Conservation (phyloP, 1,139 yeast genomes). For the Nadsonia commutata region DNA sequence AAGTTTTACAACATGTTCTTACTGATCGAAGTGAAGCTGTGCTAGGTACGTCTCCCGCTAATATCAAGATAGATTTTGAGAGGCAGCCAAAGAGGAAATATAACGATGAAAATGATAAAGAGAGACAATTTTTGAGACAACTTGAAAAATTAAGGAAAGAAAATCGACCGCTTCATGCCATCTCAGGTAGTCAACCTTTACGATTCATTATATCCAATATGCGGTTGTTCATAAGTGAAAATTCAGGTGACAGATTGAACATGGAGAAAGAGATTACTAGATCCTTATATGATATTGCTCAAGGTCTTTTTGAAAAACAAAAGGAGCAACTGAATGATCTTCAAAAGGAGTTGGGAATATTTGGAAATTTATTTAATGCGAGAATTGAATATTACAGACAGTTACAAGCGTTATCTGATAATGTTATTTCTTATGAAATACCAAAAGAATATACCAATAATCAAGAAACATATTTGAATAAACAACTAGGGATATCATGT, state of each 20-base stretch:
- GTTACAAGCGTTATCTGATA: slow-evolving; percentile 74
- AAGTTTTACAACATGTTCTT: slow-evolving; percentile 40
- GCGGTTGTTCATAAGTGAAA: background rate
- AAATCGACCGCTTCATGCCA: background rate
- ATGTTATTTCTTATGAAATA: slow-evolving; percentile 32
- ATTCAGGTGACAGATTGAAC: background rate
- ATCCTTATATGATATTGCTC: background rate
- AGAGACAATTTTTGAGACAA: slow-evolving; percentile 1
- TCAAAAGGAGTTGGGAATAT: slow-evolving; percentile 16
- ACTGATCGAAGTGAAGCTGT: slow-evolving; percentile 41
- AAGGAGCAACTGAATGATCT: slow-evolving; percentile 8
- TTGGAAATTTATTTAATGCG: slow-evolving; percentile 58
- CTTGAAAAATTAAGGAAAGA: slow-evolving; percentile 5
- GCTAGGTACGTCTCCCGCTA: slow-evolving; percentile 20
- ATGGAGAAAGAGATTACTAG: background rate
- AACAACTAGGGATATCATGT: slow-evolving; percentile 11
- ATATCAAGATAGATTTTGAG: slow-evolving; percentile 9
- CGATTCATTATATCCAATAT: background rate
- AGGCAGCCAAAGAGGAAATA: slow-evolving; percentile 6
- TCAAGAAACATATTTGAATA: slow-evolving; percentile 7
- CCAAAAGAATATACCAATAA: slow-evolving; percentile 11
- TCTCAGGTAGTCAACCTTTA: background rate
- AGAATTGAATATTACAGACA: slow-evolving; percentile 72
- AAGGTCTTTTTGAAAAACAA: background rate
- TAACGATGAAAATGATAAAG: background rate